Base-by-base conservation (phyloP, 164 flowering plant species). In the Vitis amurensis region DNA sequence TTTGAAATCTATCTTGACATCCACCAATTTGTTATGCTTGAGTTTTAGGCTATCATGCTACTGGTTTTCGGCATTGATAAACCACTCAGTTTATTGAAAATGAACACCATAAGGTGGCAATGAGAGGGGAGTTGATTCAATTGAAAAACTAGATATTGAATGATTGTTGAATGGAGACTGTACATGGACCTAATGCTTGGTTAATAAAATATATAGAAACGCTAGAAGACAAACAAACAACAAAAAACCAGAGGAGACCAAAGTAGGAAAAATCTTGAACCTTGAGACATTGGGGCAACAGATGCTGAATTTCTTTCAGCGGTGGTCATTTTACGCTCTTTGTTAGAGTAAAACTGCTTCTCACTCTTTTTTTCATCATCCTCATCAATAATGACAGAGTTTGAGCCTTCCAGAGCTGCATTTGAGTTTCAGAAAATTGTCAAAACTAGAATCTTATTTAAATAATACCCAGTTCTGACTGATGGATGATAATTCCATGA, bases 321-420 rank as follows among this genome's bases (percentile, higher is more conserved):
- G 1, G 67, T 8, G 13, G 12, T n/a, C 16, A 50, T 31, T 47
- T 50, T 6, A 6, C 31, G 37, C 55, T 62, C 30, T 66, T n/a
- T 44, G 5, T 55, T 9, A 5, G 76, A 53, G 61, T 17, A 14
- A 9, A 59, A 49, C 29, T 66, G 37, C 74, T 73, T 75, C 58
- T 66, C 67, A 19, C 3, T 65, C 19, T 70, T 71, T 13, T 56
- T 68, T 2, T 47, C 70, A 49, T 74, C 49, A 29, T 74, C 70
- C 4, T 74, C 74, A 19, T 76, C 78, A 50, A 68, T 0, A 57
- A 61, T 53, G 65, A 79, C 49, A 27, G 83, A 68, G 48, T 78
- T 80, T 11, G 79, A 61, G 59, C 78, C 84, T 19, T 77, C 82
- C 6, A 78, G 31, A 64, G 86, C 86, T 83, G 86, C 72, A 67